Conservation (phyloP, 73 alveolate genomes). For the Paramecium bursaria region DNA sequence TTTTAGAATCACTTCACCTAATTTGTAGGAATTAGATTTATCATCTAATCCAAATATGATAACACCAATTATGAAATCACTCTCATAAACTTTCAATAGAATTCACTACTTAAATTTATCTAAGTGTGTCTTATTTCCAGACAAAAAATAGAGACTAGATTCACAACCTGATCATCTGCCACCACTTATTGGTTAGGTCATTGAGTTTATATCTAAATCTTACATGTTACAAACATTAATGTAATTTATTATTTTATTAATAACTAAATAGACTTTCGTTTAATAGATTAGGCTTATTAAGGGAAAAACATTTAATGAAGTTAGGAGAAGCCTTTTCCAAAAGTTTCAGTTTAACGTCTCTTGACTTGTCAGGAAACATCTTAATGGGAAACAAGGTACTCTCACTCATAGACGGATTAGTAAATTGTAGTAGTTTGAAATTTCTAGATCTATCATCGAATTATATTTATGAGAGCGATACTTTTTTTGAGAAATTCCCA, state of each 20-base stretch:
- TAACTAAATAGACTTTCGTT: neutral
- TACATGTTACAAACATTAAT: neutral
- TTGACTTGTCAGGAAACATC: conserved; percentile 8
- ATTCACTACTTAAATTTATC: conserved; percentile 24
- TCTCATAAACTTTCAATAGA: neutral
- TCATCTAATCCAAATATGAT: conserved; percentile 23
- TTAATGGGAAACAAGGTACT: neutral
- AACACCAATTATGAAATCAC: neutral
- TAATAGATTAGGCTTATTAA: neutral
- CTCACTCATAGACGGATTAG: neutral
- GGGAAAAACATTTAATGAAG: neutral
- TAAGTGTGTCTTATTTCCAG: neutral
- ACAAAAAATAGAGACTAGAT: neutral
- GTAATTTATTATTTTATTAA: too few relatives aligned
- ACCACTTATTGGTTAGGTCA: neutral
- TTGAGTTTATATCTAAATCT: neutral
- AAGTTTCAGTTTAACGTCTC: neutral
- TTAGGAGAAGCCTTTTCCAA: neutral
- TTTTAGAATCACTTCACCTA: conserved; percentile 24
- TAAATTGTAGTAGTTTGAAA: neutral
- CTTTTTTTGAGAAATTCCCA: neutral
- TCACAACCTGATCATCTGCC: neutral
- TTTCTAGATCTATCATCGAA: neutral
- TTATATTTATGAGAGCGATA: neutral
- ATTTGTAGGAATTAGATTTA: neutral